Conservation (phyloP, 306 rosid species). For the Fragaria nilgerrensis region DNA sequence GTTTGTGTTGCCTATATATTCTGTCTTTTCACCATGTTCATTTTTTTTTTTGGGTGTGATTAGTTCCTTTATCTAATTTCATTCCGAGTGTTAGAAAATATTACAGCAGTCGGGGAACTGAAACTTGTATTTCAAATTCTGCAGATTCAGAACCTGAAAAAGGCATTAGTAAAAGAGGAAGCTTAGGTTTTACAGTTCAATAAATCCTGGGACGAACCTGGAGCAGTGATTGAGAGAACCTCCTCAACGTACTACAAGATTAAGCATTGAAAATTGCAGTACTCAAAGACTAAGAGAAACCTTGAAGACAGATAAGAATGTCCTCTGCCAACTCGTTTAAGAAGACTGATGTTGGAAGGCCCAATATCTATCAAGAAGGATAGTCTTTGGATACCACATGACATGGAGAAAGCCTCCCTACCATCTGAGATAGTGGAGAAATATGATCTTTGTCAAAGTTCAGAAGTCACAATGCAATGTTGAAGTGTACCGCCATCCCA, state of each 20-base stretch:
- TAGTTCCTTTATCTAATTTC: not conserved
- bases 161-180: conserved; percentile 63
- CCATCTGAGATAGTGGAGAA: conserved; percentile 33
- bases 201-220: conserved; percentile 38
- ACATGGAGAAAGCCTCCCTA: conserved; percentile 20
- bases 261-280: conserved; percentile 71
- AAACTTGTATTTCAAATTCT: conserved; percentile 15
- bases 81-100: not conserved
- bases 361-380: conserved; percentile 57
- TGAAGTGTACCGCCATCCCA: conserved; percentile 17
- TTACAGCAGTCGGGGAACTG: not conserved
- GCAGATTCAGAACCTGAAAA: conserved; percentile 73
- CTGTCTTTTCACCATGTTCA: not conserved
- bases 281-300: conserved; percentile 36
- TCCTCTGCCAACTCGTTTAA: conserved; percentile 45
- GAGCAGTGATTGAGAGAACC: conserved; percentile 44
- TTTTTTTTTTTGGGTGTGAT: not conserved
- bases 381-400: conserved; percentile 26
- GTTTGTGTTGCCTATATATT: not conserved
- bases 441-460: conserved; percentile 27
- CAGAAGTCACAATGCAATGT: conserved; percentile 34
- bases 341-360: conserved; percentile 79
- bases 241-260: conserved; percentile 55
- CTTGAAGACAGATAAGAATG: conserved; percentile 43
- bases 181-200: conserved; percentile 27